Evolutionary conservation across 257 asterid species (phyloP).

Genomic region (Perilla frutescens): DNA sequence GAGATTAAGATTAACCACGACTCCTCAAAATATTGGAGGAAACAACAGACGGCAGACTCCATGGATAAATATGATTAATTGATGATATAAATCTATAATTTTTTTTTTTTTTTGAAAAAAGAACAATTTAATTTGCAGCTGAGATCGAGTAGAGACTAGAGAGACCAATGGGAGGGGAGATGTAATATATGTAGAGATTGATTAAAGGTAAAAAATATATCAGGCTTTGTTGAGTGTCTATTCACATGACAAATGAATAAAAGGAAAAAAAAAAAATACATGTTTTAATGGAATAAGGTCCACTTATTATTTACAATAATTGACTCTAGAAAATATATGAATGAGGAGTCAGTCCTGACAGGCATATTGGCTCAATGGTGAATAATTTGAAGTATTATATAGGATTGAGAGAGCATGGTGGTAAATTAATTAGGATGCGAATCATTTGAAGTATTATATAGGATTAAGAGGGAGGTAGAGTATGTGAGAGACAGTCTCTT

Average conservation of each 20-base stretch:
- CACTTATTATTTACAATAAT: constrained; percentile 19
- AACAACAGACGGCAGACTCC: constrained; percentile 36
- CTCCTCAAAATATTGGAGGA: constrained; percentile 12
- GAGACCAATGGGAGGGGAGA: constrained; percentile 28
- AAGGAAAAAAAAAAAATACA: background rate
- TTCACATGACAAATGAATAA: background rate
- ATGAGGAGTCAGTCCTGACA: too few species aligned
- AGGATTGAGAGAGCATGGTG: too few species aligned
- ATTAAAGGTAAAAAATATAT: too few species aligned
- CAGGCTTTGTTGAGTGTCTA: background rate
- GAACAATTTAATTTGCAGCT: too few species aligned
- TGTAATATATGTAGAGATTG: background rate
- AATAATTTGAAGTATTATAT: background rate
- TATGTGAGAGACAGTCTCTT: too few species aligned
- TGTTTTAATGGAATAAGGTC: constrained; percentile 5
- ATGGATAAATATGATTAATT: constrained; percentile 24
- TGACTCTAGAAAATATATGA: background rate
- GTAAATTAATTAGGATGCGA: too few species aligned
- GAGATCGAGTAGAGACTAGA: background rate
- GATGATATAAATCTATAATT: background rate
- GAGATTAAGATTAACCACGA: constrained; percentile 16
- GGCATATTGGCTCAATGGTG: too few species aligned
- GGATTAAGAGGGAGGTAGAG: too few species aligned
- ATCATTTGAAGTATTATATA: too few species aligned
- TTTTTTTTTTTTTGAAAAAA: too few species aligned